Base-by-base conservation (phyloP, 805 yeast species). In the Saccharomyces paradoxus region DNA sequence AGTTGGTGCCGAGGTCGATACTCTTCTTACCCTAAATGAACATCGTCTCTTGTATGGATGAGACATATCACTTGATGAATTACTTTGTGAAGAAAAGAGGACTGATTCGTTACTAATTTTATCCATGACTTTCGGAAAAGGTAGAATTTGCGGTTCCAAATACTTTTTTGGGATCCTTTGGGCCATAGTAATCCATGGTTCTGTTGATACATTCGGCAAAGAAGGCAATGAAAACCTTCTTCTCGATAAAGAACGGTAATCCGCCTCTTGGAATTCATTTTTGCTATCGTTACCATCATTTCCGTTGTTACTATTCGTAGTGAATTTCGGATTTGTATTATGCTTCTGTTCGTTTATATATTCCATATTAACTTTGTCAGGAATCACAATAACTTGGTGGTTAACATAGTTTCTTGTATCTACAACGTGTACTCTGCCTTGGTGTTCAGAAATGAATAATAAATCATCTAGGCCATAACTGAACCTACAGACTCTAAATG, bases 351-450 rank as follows among this genome's bases (percentile, higher is more conserved):
- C 54, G n/a, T 50, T 53, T 8, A 53, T 37, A n/a, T 58, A 59
- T 9, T 51, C 54, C 32, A 46, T 41, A 21, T 58, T 57, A 12
- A 60, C 41, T 51, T 65, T 65, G 46, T 71, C 71, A 0, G 94
- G 94, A 13, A 86, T 73, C 55, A 86, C 73, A 2, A 89, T 76
- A 41, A 90, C 89, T 67, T 87, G 92, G 65, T 87, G 92, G 60
- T 86, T 83, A 55, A 77, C 74, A 59, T 82, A 80, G 63, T 86
- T 81, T 57, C 96, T 79, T 27, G 89, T 77, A 67, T 91, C 97
- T 28, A 91, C 74, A 54, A 90, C 74, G 70, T 91, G 98, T 3
- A 91, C 87, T 53, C 96, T 77, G 0, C 96, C 95, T 52, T 83
- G 86, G 62, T 91, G 96, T 67, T 91, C 97, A 53, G 86, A 79